These are phyloP conservation scores for Yamadazyma sp. DNA, from an alignment of 1,139 yeast genomes.

Conservation along the genomic window DNA sequence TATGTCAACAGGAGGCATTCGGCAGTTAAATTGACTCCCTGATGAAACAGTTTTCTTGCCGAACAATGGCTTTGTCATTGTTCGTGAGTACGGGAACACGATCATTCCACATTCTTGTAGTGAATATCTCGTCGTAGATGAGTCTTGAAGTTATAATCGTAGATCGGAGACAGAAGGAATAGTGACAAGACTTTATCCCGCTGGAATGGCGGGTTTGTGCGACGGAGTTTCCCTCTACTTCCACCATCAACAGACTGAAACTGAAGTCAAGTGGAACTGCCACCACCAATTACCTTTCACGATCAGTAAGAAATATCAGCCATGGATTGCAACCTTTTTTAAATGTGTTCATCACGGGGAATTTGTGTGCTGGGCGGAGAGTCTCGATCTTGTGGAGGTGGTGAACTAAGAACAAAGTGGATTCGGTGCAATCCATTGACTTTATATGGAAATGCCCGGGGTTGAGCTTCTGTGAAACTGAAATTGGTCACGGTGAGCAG, in stretches of 20 bases:
- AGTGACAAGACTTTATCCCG: conserved; percentile 26
- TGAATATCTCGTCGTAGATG: too few species aligned
- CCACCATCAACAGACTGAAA: too few species aligned
- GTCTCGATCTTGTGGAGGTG: conserved; percentile 59
- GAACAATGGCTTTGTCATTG: too few species aligned
- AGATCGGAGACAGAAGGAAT: conserved; percentile 51
- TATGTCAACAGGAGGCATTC: too few species aligned
- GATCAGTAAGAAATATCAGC: conserved; percentile 56
- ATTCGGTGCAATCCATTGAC: conserved; percentile 48
- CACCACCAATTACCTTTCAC: conserved; percentile 21
- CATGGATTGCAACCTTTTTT: too few species aligned
- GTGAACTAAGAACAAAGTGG: conserved; percentile 26
- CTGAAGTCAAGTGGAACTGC: background rate
- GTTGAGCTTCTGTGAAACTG: conserved; percentile 47
- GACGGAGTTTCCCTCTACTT: conserved; percentile 3
- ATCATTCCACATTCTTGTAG: too few species aligned
- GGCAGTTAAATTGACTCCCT: too few species aligned
- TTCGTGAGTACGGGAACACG: too few species aligned
- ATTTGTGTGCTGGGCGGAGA: conserved; percentile 57
- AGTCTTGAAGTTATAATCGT: too few species aligned
- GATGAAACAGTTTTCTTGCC: too few species aligned
- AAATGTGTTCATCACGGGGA: conserved; percentile 49
- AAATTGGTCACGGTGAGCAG: conserved; percentile 47
- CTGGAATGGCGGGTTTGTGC: conserved; percentile 41
- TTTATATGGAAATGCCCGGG: conserved; percentile 64